These are phyloP conservation scores for Lachancea quebecensis DNA, from an alignment of 805 yeast genomes.

Conservation along the genomic window DNA sequence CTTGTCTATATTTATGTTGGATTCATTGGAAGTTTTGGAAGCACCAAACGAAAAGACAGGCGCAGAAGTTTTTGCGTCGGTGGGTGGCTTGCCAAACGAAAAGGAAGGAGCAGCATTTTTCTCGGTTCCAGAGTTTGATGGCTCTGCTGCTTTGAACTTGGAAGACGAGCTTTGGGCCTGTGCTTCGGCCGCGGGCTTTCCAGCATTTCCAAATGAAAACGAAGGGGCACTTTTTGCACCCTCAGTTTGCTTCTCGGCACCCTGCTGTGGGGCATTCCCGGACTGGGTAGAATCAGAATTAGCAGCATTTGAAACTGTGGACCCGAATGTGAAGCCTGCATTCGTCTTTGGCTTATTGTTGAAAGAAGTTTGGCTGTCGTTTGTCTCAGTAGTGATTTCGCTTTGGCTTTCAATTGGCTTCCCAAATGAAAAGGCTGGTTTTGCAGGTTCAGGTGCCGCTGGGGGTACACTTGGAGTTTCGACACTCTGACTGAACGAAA, in stretches of 20 bases:
- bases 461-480: not conserved
- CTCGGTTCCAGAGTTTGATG: too few species aligned
- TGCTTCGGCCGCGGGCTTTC: too few species aligned
- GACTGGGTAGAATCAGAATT: not conserved
- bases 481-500: too few species aligned
- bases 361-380: not conserved
- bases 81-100: too few species aligned
- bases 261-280: not conserved
- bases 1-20: not conserved
- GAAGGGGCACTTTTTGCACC: not conserved
- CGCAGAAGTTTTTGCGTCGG: not conserved
- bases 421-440: not conserved
- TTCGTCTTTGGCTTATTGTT: not conserved
- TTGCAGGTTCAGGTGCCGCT: not conserved
- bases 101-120: too few species aligned
- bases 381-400: too few species aligned
- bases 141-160: too few species aligned
- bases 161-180: too few species aligned
- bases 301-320: too few species aligned
- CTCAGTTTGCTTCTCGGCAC: not conserved
- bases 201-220: too few species aligned
- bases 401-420: not conserved
- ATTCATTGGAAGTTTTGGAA: not conserved
- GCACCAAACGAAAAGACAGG: not conserved
- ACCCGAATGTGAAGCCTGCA: too few species aligned